phyloP scores from a whole-genome alignment of 768 basidiomycete genomes.

The Infundibulicybe gibba region DNA sequence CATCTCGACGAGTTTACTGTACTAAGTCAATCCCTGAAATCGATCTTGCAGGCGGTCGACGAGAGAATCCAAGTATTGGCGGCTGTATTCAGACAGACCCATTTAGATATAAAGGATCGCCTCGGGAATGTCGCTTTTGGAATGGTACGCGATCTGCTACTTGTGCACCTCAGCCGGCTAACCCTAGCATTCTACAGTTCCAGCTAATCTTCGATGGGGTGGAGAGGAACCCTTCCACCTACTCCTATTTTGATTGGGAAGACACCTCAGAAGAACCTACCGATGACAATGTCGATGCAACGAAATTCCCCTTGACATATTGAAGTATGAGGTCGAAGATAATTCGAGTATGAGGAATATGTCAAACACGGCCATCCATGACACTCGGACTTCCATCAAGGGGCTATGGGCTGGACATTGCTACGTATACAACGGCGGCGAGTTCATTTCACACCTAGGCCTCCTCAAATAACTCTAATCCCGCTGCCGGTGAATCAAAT shows the following conservation, averaged over 20 bases:
- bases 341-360: constrained; percentile 28
- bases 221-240: constrained; percentile 22
- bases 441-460: constrained; percentile 20
- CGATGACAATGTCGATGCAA: constrained; percentile 11
- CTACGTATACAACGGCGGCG: constrained; percentile 8
- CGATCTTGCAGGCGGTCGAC: constrained; percentile 24
- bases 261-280: constrained; percentile 15
- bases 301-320: constrained; percentile 17
- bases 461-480: constrained; percentile 17
- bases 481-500: constrained; percentile 21
- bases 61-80: constrained; percentile 26
- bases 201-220: constrained; percentile 29
- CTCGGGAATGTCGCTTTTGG: constrained; percentile 35
- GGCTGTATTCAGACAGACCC: constrained; percentile 33
- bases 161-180: neutral
- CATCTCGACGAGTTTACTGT: constrained; percentile 25
- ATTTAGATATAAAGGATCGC: constrained; percentile 25
- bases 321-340: constrained; percentile 29
- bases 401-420: constrained; percentile 25
- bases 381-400: constrained; percentile 16
- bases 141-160: constrained; percentile 17
- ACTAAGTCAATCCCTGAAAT: constrained; percentile 25
- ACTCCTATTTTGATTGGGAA: constrained; percentile 25
- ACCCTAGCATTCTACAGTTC: constrained; percentile 14
- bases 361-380: constrained; percentile 21